A percentile compares a stretch with the other conserved stretches of the same genome.
phyloP scores from a whole-genome alignment of 1,139 yeast genomes.

The Geotrichum carabidarum region DNA sequence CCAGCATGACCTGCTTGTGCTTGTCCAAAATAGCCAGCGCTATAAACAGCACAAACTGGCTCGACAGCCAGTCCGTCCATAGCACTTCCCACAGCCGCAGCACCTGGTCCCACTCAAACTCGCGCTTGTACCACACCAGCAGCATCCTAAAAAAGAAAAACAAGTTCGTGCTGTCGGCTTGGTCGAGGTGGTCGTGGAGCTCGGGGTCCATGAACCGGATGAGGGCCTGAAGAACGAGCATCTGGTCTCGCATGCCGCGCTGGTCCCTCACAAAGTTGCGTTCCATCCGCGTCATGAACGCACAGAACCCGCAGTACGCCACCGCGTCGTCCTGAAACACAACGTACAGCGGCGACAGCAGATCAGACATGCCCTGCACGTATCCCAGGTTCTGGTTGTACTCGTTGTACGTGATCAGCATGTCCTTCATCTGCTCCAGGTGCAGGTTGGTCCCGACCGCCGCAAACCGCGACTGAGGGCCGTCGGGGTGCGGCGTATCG shows the following conservation, averaged over 20 bases:
- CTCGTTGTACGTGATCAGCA: conserved; percentile 80
- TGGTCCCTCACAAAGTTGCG: conserved; percentile 88
- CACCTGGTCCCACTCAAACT: conserved; percentile 75
- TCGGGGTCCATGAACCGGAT: conserved; percentile 86
- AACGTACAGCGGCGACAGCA: conserved; percentile 80
- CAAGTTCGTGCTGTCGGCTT: conserved; percentile 82
- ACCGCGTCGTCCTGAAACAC: conserved; percentile 70
- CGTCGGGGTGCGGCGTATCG: conserved; percentile 46
- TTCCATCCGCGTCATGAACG: conserved; percentile 93
- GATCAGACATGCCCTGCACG: conserved; percentile 97
- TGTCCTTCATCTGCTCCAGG: conserved; percentile 65
- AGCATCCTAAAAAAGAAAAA: conserved; percentile 94
- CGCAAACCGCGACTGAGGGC: conserved; percentile 48
- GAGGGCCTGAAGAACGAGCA: conserved; percentile 73
- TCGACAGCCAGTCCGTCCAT: conserved; percentile 80
- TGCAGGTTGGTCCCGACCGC: conserved; percentile 59
- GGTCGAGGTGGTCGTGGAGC: conserved; percentile 71
- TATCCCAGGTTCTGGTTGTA: conserved; percentile 80
- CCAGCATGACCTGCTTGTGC: conserved; percentile 71
- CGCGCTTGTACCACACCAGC: conserved; percentile 92
- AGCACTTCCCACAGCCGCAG: conserved; percentile 82
- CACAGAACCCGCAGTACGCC: conserved; percentile 82
- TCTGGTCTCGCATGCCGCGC: conserved; percentile 85
- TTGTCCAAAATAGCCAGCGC: conserved; percentile 85
- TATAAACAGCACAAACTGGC: conserved; percentile 82